Evolutionary conservation across 371 early-diverging fungal genomes (phyloP), one percentile per base, ranked within the genome.

Genomic region (Coemansia sp.): DNA sequence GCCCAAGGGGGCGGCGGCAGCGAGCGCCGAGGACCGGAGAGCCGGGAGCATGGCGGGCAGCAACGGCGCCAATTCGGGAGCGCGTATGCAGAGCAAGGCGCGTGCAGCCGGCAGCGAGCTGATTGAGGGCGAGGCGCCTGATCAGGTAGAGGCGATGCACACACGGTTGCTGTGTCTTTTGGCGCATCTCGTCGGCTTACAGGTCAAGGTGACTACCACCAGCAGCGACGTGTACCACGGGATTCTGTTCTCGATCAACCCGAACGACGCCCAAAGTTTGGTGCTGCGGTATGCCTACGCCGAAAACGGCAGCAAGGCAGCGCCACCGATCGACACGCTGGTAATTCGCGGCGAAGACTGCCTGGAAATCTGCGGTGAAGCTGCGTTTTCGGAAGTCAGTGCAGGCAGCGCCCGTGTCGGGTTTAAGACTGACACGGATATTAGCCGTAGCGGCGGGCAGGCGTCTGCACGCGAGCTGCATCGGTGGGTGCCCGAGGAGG

Each of bases 371-470:
- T 69, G 67, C 40, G 88, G 85, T 30, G 42, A 68, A 0, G 80
- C 88, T 11, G 86, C 89, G 41, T 81, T 91, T 47, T 72, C 80
- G 10, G 81, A 77, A 2, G 82, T 81, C 31, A 61, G 75, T 20
- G 40, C 41, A 8, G 75, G 35, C 35, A 38, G 48, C 45, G 7
- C 59, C 38, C 56, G 51, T 6, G 56, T 41, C 79, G 88, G 84
- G 3, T 94, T 98, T 77, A 86, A 88, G 64, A 96, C 94, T 0
- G 98, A 98, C 75, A 84, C 93, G 0, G 92, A 90, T 49, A 98
- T 98, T 59, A 90, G 88, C 68, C 85, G 88, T 33, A 77, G 80
- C 11, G 72, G 79, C 12, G 81, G 82, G 31, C 85, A 87, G 9
- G 76, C 83, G 12, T 82, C 82, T 30, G 92, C 93, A 71, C 88